phyloP scores from a whole-genome alignment of 1,139 yeast species.

The Hyphopichia wangnamkhiaoensis region DNA sequence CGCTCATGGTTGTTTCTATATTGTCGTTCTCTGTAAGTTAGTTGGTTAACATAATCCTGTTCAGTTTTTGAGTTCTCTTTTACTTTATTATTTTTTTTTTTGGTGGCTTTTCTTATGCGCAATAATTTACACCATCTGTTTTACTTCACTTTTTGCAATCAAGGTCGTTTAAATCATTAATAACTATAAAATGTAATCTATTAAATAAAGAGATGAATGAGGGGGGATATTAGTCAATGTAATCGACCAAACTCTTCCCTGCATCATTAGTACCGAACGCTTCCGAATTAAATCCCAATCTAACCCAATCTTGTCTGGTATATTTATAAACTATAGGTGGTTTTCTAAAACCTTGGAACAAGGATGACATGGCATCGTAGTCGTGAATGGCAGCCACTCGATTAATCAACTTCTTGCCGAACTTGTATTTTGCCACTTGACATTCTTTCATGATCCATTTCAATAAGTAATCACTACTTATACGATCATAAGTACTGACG shows the following conservation, averaged over 20 bases:
- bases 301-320: slow-evolving; percentile 36
- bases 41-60: too few species aligned
- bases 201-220: too few species aligned
- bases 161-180: not conserved
- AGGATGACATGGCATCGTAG: slow-evolving; percentile 23
- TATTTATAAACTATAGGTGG: slow-evolving; percentile 35
- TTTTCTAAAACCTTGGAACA: slow-evolving; percentile 22
- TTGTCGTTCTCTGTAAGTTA: too few species aligned
- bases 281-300: slow-evolving; percentile 37
- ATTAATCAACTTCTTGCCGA: slow-evolving; percentile 35
- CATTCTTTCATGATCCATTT: slow-evolving; percentile 58
- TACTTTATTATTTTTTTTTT: too few species aligned
- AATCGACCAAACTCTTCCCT: slow-evolving; percentile 22
- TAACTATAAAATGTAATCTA: not conserved
- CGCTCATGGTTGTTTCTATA: not conserved
- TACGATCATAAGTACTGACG: slow-evolving; percentile 54
- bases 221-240: slow-evolving; percentile 31
- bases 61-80: not conserved
- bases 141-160: not conserved
- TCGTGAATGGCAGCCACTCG: slow-evolving; percentile 20
- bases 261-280: slow-evolving; percentile 26
- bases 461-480: slow-evolving; percentile 43
- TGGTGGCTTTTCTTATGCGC: not conserved
- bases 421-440: slow-evolving; percentile 38
- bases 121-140: not conserved